Conservation (phyloP, 2,329 filamentous ascomycete genomes). For the Fusarium sp. region DNA sequence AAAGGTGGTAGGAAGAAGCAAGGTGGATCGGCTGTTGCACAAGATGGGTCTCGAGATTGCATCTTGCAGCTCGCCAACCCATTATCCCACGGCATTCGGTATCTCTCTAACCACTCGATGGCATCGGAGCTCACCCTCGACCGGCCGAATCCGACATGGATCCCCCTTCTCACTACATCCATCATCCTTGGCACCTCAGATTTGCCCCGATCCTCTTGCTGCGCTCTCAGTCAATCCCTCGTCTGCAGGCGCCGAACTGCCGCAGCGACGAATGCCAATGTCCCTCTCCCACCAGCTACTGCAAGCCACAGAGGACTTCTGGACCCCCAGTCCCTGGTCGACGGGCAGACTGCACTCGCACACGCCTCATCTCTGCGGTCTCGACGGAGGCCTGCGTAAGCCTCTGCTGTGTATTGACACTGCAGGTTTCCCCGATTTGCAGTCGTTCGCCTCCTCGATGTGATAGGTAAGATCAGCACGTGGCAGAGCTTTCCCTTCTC, state of each 20-base stretch:
- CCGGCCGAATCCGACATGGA: constrained; percentile 27
- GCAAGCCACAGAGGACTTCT: constrained; percentile 39
- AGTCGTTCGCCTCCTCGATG: constrained; percentile 27
- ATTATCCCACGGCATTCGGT: constrained; percentile 10
- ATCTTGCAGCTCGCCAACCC: constrained; percentile 22
- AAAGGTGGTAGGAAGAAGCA: constrained; percentile 18
- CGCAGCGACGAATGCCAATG: constrained; percentile 10
- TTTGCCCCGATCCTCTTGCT: constrained; percentile 21
- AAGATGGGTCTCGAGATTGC: constrained; percentile 20
- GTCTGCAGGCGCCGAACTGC: constrained; percentile 15
- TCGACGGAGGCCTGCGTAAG: not conserved
- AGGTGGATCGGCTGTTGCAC: constrained; percentile 10
- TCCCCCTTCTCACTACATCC: not conserved
- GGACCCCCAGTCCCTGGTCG: constrained; percentile 22
- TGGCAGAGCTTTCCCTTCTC: constrained; percentile 11
- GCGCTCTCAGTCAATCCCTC: not conserved
- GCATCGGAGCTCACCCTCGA: constrained; percentile 21
- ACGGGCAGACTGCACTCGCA: constrained; percentile 15
- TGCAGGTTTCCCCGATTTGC: constrained; percentile 8
- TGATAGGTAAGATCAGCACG: constrained; percentile 32
- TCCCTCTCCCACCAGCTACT: constrained; percentile 29
- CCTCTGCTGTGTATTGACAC: not conserved
- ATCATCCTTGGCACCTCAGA: constrained; percentile 7
- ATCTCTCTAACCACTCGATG: not conserved
- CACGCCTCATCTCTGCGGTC: constrained; percentile 10